A percentile compares a stretch with the other conserved stretches of the same genome.
These are phyloP conservation scores for Quillaja saponaria DNA, from an alignment of 306 rosid genomes.

Conservation along the genomic window DNA sequence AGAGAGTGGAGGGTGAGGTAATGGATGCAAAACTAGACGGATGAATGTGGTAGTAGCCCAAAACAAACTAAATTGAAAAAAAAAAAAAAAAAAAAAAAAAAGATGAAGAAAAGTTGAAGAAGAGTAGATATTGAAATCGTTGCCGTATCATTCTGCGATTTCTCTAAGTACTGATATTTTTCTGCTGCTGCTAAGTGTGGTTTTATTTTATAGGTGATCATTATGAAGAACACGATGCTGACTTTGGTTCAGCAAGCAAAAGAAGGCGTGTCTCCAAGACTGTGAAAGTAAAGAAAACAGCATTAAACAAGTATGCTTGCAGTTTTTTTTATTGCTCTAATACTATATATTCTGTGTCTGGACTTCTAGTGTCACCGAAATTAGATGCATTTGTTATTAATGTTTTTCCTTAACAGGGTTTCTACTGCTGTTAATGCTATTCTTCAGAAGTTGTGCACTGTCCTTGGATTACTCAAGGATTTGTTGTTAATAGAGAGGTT, in stretches of 20 bases:
- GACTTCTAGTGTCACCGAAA: conserved; percentile 17
- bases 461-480: conserved; percentile 88
- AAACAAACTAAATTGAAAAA: too few species aligned
- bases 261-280: conserved; percentile 74
- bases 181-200: too few species aligned
- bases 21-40: too few species aligned
- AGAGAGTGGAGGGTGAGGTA: background rate
- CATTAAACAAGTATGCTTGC: conserved; percentile 67
- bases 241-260: conserved; percentile 81
- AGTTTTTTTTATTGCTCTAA: conserved; percentile 24
- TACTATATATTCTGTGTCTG: conserved; percentile 14
- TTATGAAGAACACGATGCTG: conserved; percentile 70
- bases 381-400: conserved; percentile 31
- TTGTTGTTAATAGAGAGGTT: conserved; percentile 84
- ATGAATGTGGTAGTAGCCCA: too few species aligned
- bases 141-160: too few species aligned
- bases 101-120: too few species aligned
- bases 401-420: conserved; percentile 55
- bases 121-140: too few species aligned
- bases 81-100: too few species aligned
- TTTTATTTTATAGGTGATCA: too few species aligned
- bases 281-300: conserved; percentile 60
- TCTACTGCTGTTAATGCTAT: conserved; percentile 75
- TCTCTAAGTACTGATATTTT: too few species aligned
- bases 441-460: conserved; percentile 95